Evolutionary conservation across 2,329 filamentous ascomycete species (phyloP).

Genomic region (Epichloe sibirici): DNA sequence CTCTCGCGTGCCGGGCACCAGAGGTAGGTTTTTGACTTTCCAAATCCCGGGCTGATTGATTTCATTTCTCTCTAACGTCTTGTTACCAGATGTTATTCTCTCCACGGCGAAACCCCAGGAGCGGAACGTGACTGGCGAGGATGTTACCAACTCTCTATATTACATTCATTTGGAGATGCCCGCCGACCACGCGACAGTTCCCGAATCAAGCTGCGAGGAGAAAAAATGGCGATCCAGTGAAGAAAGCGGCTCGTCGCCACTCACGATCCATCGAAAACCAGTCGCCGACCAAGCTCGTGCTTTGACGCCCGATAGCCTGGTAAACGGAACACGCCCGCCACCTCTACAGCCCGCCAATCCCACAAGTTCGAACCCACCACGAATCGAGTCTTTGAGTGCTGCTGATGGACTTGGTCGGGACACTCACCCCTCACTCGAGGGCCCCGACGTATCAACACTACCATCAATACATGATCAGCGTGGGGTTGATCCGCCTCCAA

Average conservation of each 20-base stretch:
- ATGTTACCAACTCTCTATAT: conserved; percentile 80
- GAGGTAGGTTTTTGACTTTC: conserved; percentile 44
- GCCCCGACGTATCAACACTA: background rate
- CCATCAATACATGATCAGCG: background rate
- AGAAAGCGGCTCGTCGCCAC: conserved; percentile 25
- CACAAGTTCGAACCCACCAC: background rate
- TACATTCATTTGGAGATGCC: conserved; percentile 62
- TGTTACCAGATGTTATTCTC: conserved; percentile 68
- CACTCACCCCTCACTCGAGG: background rate
- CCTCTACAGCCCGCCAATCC: background rate
- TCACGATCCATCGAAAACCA: conserved; percentile 42
- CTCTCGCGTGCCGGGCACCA: conserved; percentile 79
- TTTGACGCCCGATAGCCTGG: conserved; percentile 14
- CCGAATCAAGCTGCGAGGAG: conserved; percentile 16
- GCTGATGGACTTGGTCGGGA: background rate
- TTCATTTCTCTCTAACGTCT: conserved; percentile 2
- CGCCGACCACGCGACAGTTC: conserved; percentile 36
- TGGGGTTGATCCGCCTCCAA: background rate
- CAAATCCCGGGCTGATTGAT: conserved; percentile 2
- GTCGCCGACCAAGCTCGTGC: conserved; percentile 25
- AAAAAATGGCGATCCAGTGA: conserved; percentile 29
- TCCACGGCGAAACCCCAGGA: conserved; percentile 80
- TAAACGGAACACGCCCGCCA: conserved; percentile 4
- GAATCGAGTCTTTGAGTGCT: background rate
- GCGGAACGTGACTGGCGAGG: conserved; percentile 79